These are phyloP conservation scores for Torrubiellomyces zombiae DNA, from an alignment of 2,329 filamentous ascomycete genomes.

Conservation along the genomic window DNA sequence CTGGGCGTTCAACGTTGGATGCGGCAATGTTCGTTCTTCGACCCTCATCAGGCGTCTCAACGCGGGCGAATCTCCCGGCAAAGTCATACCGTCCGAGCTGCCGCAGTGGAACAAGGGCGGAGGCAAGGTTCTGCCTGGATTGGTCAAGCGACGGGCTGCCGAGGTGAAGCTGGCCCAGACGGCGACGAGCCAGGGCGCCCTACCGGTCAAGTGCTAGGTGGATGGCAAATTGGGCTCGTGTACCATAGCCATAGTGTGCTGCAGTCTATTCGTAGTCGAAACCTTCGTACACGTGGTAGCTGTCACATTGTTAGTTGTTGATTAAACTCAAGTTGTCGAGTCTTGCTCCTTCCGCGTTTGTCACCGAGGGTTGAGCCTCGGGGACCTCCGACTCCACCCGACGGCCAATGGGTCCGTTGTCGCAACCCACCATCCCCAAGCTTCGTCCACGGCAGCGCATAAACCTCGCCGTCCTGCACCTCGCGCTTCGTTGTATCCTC, in stretches of 20 bases:
- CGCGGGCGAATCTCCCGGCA: slow-evolving; percentile 22
- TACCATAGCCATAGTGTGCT: slow-evolving; percentile 1
- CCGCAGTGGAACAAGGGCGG: slow-evolving; percentile 29
- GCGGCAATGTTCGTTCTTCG: slow-evolving; percentile 21
- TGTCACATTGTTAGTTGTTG: no score
- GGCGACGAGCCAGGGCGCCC: not conserved
- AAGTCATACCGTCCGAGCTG: slow-evolving; percentile 25
- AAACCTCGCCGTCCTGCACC: no score
- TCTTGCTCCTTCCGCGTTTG: no score
- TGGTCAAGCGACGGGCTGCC: slow-evolving; percentile 23
- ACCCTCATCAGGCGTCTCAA: slow-evolving; percentile 26
- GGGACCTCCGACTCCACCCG: no score
- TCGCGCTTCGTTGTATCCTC: no score
- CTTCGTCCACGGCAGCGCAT: no score
- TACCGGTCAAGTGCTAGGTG: not conserved
- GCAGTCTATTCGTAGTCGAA: slow-evolving; percentile 1
- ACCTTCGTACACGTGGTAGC: not conserved
- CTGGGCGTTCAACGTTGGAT: slow-evolving; percentile 34
- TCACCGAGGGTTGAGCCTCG: no score
- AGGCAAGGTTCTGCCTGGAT: slow-evolving; percentile 20
- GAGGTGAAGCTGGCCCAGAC: slow-evolving; percentile 20
- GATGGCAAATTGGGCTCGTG: not conserved
- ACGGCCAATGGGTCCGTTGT: no score
- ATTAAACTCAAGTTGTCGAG: no score
- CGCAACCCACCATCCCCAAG: no score